Conservation (phyloP, 2,329 filamentous ascomycete genomes). For the Sclerotinia trifoliorum region DNA sequence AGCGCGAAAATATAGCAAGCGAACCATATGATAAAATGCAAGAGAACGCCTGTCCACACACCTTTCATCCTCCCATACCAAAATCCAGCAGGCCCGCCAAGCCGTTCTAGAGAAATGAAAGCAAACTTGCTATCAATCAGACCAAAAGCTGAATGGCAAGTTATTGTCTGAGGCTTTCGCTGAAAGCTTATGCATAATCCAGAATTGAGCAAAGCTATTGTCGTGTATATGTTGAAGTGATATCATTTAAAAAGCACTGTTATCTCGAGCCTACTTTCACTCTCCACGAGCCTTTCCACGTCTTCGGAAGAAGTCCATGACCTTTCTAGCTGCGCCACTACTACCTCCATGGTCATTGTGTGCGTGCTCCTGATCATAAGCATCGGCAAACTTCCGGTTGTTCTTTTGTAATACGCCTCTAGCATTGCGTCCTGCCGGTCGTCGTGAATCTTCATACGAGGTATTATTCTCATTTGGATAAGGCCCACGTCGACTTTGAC, state of each 20-base stretch:
- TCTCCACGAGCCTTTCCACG: slow-evolving; percentile 64
- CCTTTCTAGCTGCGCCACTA: slow-evolving; percentile 81
- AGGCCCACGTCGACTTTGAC: slow-evolving; percentile 30
- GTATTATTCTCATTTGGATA: slow-evolving; percentile 29
- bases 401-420: slow-evolving; percentile 73
- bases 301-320: slow-evolving; percentile 97
- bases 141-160: slow-evolving; percentile 22
- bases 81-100: slow-evolving; percentile 22
- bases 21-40: slow-evolving; percentile 18
- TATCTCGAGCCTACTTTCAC: slow-evolving; percentile 20
- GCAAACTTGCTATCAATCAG: slow-evolving; percentile 18
- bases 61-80: slow-evolving; percentile 13
- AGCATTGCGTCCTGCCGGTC: slow-evolving; percentile 31
- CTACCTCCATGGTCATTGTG: slow-evolving; percentile 70
- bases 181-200: slow-evolving; percentile 20
- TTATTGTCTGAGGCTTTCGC: slow-evolving; percentile 16
- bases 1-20: slow-evolving; percentile 14
- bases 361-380: slow-evolving; percentile 74
- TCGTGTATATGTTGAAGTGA: slow-evolving; percentile 19
- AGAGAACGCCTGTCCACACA: slow-evolving; percentile 15
- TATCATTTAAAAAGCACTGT: neutral
- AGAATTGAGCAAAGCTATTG: slow-evolving; percentile 17
- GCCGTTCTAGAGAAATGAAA: slow-evolving; percentile 19
- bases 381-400: slow-evolving; percentile 82
- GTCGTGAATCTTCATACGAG: slow-evolving; percentile 31